Evolutionary conservation across 2,329 filamentous ascomycete species (phyloP), one percentile per base, ranked within the genome.

Genomic region (Ophiocordyceps robertsii): DNA sequence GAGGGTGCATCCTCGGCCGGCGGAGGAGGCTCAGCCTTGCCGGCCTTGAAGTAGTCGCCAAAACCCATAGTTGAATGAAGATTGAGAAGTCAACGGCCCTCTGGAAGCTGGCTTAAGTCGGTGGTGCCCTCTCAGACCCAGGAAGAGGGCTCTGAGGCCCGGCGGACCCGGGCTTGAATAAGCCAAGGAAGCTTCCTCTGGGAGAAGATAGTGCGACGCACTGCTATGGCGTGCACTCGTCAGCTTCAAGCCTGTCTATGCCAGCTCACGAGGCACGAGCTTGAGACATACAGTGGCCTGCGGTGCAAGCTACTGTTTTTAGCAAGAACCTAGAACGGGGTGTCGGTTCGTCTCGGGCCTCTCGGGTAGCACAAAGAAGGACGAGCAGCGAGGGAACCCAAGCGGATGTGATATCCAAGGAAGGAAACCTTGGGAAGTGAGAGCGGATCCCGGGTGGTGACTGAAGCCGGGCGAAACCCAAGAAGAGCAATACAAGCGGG

Each of bases 21-120:
- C 29, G 48, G 29, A 24, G 42, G 33, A 38, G 46, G 37, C 38
- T 50, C 46, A 8, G 47, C 10, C 43, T 47, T 48, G 17, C 42
- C 65, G 37, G 71, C 64, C 63, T 75, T 79, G 67, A 82, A 80
- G 53, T 82, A 82, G 55, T 60, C 73, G 40, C 66, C 68, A 46
- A 82, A 53, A 46, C 77, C 77, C 79, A 82, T 82, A 37, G 44
- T 60, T 53, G 29, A 32, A 27, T 41, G 24, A 40, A 12, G 19
- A 8, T 29, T 19, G 30, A n/a, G 13, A 17, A 30, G 14, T 17
- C 17, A 14, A 17, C n/a, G 9, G 6, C 17, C 7, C 9, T 6
- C 6, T 36, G 16, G 16, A 36, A 16, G 16, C 33, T 36, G 7
- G n/a, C 5, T 7, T 4, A 32, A n/a, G n/a, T 13, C 5, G 14